Conservation (phyloP, 805 yeast genomes). For the Pichia ethanolica region DNA sequence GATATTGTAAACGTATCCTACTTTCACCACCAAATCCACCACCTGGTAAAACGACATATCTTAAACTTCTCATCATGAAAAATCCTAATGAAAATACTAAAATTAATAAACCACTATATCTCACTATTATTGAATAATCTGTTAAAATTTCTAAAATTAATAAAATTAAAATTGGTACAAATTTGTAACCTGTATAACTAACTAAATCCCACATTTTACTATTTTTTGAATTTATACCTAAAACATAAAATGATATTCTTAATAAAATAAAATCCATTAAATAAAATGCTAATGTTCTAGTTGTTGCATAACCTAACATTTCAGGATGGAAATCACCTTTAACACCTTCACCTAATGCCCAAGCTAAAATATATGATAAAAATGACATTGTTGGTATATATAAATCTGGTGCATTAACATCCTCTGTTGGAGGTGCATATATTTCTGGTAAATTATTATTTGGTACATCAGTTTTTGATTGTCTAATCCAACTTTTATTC, state of each 20-base stretch:
- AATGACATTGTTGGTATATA: conserved; percentile 94
- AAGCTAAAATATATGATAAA: conserved; percentile 74
- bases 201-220: conserved; percentile 64
- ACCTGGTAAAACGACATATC: conserved; percentile 61
- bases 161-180: conserved; percentile 65
- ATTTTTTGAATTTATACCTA: conserved; percentile 56
- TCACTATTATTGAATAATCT: conserved; percentile 28
- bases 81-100: conserved; percentile 52
- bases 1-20: conserved; percentile 74
- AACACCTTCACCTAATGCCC: conserved; percentile 81
- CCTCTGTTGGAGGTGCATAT: conserved; percentile 75
- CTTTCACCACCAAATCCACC: conserved; percentile 50
- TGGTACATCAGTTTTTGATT: conserved; percentile 28
- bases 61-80: conserved; percentile 62
- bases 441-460: conserved; percentile 19
- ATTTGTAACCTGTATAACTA: conserved; percentile 91
- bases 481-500: conserved; percentile 76
- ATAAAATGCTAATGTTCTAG: conserved; percentile 79
- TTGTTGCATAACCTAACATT: conserved; percentile 76
- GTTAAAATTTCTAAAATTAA: conserved; percentile 39
- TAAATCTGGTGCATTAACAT: conserved; percentile 91
- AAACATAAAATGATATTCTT: conserved; percentile 74
- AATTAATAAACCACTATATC: conserved; percentile 33
- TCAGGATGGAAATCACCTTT: conserved; percentile 91
- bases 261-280: conserved; percentile 68